Evolutionary conservation across 371 early-diverging fungal species (phyloP), one percentile per base, ranked within the genome.

Genomic region (Zopfochytrium polystomum): DNA sequence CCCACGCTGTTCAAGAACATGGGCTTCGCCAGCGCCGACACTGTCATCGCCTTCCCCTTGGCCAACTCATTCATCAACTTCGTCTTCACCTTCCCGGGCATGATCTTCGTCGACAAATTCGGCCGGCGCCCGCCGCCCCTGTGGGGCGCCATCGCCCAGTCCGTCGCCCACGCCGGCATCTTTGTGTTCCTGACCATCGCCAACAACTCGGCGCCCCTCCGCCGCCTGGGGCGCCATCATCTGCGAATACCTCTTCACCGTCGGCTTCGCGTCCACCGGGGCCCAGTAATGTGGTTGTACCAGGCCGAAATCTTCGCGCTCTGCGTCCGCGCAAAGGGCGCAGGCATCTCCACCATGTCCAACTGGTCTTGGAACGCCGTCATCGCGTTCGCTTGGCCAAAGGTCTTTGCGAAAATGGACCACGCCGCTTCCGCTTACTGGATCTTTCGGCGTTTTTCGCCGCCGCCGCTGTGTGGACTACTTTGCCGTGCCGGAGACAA

Each of bases 221-320:
- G 51, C 62, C 47, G 38, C 67, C 27, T 73, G 70, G 71, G 62
- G 58, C 49, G 74, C 74, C 63, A 52, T 74, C 62, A 33, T 74
- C 51, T 47, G 57, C 55, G 55, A 74, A 45, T 72, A 62, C 60
- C 31, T 63, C n/a, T 76, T 76, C 58, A 22, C 74, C 31, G 71
- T 80, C n/a, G 52, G 70, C 33, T 93, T 91, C 68, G 90, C 93
- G 32, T 79, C 83, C 64, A 85, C 91, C 30, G 93, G 94, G 95
- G 93, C 11, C 92, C 95, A 26, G 80, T 89, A 43, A 91, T 89
- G 25, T 96, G 95, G 96, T n/a, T n/a, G n/a, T n/a, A n/a, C n/a
- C n/a, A n/a, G n/a, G n/a, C n/a, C n/a, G n/a, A n/a, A n/a, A n/a
- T 86, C 90, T 82, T 74, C 65, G 73, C 74, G n/a, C 69, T 77